phyloP scores from a whole-genome alignment of 352 stramenopile species.

The Phytopythium cucurbitacearum region DNA sequence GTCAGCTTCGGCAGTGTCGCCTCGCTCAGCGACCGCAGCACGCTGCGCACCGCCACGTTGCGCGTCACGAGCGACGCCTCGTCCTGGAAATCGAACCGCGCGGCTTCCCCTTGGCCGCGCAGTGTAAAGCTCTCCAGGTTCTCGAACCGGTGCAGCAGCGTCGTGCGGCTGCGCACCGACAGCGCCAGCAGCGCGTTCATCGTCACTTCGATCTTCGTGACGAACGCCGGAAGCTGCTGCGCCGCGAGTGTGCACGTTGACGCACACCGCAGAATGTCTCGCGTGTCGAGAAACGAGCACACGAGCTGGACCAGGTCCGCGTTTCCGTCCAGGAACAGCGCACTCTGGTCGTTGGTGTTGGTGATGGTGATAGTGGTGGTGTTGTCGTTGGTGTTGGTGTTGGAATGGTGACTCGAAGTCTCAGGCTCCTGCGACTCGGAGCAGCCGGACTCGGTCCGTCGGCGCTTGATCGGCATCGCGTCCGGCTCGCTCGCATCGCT shows the following conservation, averaged over 20 bases:
- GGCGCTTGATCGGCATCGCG: slow-evolving; percentile 1
- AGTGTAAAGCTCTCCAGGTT: slow-evolving; percentile 37
- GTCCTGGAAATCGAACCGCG: slow-evolving; percentile 49
- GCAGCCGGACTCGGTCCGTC: neutral
- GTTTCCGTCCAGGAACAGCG: slow-evolving; percentile 48
- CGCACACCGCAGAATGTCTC: slow-evolving; percentile 27
- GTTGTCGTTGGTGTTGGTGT: neutral
- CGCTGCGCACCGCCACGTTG: slow-evolving; percentile 34
- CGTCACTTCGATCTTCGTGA: slow-evolving; percentile 29
- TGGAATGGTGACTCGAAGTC: no score
- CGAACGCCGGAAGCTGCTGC: slow-evolving; percentile 26
- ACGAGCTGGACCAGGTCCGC: slow-evolving; percentile 34
- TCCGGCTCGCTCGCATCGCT: slow-evolving; percentile 7
- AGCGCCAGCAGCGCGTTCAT: slow-evolving; percentile 19
- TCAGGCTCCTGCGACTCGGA: neutral
- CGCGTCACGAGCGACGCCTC: slow-evolving; percentile 22
- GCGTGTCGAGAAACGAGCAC: slow-evolving; percentile 33
- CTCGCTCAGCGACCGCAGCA: slow-evolving; percentile 24
- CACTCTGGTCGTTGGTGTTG: slow-evolving; percentile 9
- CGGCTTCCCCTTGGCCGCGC: slow-evolving; percentile 16
- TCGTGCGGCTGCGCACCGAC: slow-evolving; percentile 5
- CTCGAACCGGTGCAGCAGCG: slow-evolving; percentile 34
- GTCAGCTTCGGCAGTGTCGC: slow-evolving; percentile 22
- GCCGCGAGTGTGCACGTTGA: slow-evolving; percentile 25
- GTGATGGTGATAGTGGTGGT: neutral